A percentile compares a stretch with the other conserved stretches of the same genome.
Conservation (phyloP, 1,139 yeast genomes). For the Williopsis jadinii region DNA sequence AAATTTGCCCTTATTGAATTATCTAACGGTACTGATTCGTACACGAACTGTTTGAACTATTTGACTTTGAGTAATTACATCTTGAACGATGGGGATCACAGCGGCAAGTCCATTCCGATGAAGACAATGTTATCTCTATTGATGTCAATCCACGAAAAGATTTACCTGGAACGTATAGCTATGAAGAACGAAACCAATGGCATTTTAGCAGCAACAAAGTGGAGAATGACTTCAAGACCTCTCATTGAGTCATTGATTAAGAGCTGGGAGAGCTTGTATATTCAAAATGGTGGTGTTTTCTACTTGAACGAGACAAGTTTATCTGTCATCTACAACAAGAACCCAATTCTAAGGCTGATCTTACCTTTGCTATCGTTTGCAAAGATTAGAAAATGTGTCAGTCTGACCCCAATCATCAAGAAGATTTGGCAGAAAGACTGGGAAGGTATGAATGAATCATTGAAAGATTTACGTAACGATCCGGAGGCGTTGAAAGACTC, state of each 20-base stretch:
- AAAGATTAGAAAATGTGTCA: slow-evolving; percentile 53
- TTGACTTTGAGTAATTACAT: slow-evolving; percentile 38
- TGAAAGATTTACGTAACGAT: slow-evolving; percentile 39
- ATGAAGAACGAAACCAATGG: slow-evolving; percentile 29
- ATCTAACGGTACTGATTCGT: slow-evolving; percentile 49
- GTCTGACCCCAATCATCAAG: slow-evolving; percentile 50
- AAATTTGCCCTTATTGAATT: slow-evolving; percentile 46
- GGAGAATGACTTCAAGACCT: slow-evolving; percentile 60
- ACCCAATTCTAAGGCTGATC: slow-evolving; percentile 53
- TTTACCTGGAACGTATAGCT: slow-evolving; percentile 42
- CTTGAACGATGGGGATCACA: slow-evolving; percentile 28
- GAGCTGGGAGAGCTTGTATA: slow-evolving; percentile 59
- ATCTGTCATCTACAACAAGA: slow-evolving; percentile 38
- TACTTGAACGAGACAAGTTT: slow-evolving; percentile 43
- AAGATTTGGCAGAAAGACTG: slow-evolving; percentile 58
- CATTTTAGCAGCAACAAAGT: slow-evolving; percentile 37
- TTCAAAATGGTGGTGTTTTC: slow-evolving; percentile 54
- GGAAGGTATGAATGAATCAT: slow-evolving; percentile 50
- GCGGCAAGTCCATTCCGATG: slow-evolving; percentile 38
- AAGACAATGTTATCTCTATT: slow-evolving; percentile 58
- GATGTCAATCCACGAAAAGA: slow-evolving; percentile 66
- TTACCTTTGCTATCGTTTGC: slow-evolving; percentile 59
- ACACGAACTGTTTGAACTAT: slow-evolving; percentile 42
- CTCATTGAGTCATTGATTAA: slow-evolving; percentile 45
- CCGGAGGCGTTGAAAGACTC: slow-evolving; percentile 54